These are phyloP conservation scores for Leptographium wingfieldii DNA, from an alignment of 2,329 filamentous ascomycete species.

Conservation along the genomic window DNA sequence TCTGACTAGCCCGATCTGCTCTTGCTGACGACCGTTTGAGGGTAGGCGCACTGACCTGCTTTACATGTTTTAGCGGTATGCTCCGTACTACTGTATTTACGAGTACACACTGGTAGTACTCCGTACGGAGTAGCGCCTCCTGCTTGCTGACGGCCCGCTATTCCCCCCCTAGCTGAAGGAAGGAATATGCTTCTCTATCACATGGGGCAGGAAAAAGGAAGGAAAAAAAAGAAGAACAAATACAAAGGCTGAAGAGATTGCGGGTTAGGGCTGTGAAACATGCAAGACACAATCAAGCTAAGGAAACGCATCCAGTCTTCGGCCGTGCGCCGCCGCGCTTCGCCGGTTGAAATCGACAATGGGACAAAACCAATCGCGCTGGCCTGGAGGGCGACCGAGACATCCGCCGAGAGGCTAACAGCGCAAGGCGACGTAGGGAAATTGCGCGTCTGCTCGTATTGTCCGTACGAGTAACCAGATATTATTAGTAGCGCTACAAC, in stretches of 20 bases:
- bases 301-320: background rate
- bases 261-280: background rate
- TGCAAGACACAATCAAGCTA: background rate
- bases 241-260: background rate
- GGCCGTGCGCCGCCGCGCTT: background rate
- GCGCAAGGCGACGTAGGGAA: background rate
- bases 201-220: background rate
- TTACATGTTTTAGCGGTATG: background rate
- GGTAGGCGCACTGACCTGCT: background rate
- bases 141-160: background rate
- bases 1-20: background rate
- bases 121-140: background rate
- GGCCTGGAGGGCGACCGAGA: background rate
- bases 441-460: background rate
- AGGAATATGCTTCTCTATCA: background rate
- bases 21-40: background rate
- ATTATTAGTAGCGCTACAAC: background rate
- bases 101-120: background rate
- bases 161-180: background rate
- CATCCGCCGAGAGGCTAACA: background rate
- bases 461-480: background rate
- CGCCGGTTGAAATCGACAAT: background rate
- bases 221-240: background rate
- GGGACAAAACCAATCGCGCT: background rate
- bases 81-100: no score